Conservation (phyloP, 352 stramenopile species). For the Bremia lactucae region DNA sequence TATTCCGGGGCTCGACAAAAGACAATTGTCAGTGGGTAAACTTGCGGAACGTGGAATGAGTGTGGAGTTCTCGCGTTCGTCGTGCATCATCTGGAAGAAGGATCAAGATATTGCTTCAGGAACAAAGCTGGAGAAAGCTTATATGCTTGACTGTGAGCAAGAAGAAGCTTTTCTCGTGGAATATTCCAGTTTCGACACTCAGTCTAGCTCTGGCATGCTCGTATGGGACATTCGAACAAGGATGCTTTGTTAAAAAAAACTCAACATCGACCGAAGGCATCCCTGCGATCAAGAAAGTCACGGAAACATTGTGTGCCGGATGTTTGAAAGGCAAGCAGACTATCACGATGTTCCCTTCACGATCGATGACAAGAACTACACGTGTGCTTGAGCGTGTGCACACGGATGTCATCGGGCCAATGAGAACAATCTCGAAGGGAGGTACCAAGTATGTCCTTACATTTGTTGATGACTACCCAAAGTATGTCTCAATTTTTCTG, state of each 20-base stretch:
- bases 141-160: conserved; percentile 9
- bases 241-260: not conserved
- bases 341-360: not conserved
- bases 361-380: not conserved
- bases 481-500: not conserved
- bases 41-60: not conserved
- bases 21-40: not conserved
- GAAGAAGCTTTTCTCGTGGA: conserved; percentile 1
- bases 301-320: not conserved
- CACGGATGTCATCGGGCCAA: not conserved
- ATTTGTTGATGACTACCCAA: not conserved
- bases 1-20: not conserved
- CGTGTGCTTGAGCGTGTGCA: not conserved
- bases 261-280: not conserved
- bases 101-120: conserved; percentile 1
- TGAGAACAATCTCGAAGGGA: not conserved
- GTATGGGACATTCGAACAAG: not conserved
- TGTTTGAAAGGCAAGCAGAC: not conserved
- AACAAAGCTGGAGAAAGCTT: conserved; percentile 8
- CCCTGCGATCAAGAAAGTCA: not conserved
- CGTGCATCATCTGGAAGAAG: too few species aligned
- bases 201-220: not conserved
- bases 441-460: not conserved
- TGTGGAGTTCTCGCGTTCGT: too few species aligned
- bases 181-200: not conserved